These are phyloP conservation scores for Ustilago crameri DNA, from an alignment of 1,284 basidiomycete species.

Conservation along the genomic window DNA sequence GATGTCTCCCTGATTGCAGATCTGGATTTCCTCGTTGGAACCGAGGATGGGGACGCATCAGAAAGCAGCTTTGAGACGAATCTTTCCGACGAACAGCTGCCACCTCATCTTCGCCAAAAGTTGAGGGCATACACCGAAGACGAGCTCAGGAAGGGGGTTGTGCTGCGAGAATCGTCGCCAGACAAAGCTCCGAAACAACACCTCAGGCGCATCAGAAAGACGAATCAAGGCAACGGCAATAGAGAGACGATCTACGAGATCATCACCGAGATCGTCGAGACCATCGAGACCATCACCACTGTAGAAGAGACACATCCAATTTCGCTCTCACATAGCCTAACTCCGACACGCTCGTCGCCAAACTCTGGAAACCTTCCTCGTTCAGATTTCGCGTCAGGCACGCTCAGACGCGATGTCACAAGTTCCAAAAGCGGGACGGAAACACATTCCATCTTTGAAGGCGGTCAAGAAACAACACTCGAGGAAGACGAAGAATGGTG, in stretches of 20 bases:
- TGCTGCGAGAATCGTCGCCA: conserved; percentile 19
- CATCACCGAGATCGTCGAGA: conserved; percentile 69
- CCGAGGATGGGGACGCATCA: conserved; percentile 55
- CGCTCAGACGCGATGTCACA: conserved; percentile 39
- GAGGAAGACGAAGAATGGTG: conserved; percentile 53
- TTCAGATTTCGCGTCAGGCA: neutral
- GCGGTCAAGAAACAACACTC: conserved; percentile 35
- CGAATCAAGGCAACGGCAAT: conserved; percentile 47
- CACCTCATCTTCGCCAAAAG: conserved; percentile 37
- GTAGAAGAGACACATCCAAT: conserved; percentile 30
- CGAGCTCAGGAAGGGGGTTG: conserved; percentile 39
- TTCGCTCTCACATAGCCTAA: neutral
- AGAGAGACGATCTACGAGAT: conserved; percentile 69
- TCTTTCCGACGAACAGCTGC: conserved; percentile 47
- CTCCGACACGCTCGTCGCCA: neutral
- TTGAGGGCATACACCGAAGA: conserved; percentile 34
- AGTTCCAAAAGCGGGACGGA: conserved; percentile 37
- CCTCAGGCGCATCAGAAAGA: conserved; percentile 43
- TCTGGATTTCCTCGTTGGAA: conserved; percentile 52
- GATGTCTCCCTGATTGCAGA: conserved; percentile 45
- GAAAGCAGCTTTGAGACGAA: conserved; percentile 22
- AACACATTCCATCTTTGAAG: conserved; percentile 43
- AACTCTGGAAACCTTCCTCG: neutral
- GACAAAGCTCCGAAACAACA: conserved; percentile 24
- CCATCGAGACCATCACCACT: conserved; percentile 58